Evolutionary conservation across 805 yeast genomes (phyloP).

Genomic region (Lipomyces yamanashiensis): DNA sequence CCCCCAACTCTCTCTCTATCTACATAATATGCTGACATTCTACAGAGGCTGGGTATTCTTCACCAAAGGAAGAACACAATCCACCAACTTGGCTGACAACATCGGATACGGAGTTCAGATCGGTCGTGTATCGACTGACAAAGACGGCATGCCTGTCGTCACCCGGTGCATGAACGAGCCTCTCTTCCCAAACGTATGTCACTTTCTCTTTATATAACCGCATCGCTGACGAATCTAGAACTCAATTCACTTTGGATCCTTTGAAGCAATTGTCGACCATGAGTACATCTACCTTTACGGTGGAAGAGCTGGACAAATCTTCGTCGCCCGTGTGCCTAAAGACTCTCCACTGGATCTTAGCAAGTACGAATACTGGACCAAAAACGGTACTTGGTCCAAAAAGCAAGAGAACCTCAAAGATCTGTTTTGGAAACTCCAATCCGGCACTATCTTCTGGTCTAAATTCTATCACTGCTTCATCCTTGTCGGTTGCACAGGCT

Average conservation of each 20-base stretch:
- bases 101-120: constrained; percentile 28
- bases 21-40: not conserved
- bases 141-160: constrained; percentile 27
- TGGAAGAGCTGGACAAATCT: constrained; percentile 21
- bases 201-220: not conserved
- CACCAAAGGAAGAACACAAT: constrained; percentile 31
- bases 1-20: not conserved
- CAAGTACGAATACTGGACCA: constrained; percentile 31
- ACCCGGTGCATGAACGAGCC: constrained; percentile 32
- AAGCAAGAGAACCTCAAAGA: constrained; percentile 18
- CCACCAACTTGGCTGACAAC: constrained; percentile 22
- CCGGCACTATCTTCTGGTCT: constrained; percentile 36
- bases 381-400: constrained; percentile 23
- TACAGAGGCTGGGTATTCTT: constrained; percentile 34
- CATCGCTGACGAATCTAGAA: not conserved
- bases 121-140: constrained; percentile 16
- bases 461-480: constrained; percentile 27
- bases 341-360: constrained; percentile 21
- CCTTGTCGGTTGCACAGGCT: constrained; percentile 31
- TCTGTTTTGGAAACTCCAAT: constrained; percentile 34
- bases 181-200: constrained; percentile 15
- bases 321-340: constrained; percentile 30
- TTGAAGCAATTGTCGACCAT: constrained; percentile 22
- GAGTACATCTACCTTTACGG: constrained; percentile 34
- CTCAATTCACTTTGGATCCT: constrained; percentile 28